Evolutionary conservation across 108 stramenopile species (phyloP), one percentile per base, ranked within the genome.

Genomic region (Skeletonema potamos): DNA sequence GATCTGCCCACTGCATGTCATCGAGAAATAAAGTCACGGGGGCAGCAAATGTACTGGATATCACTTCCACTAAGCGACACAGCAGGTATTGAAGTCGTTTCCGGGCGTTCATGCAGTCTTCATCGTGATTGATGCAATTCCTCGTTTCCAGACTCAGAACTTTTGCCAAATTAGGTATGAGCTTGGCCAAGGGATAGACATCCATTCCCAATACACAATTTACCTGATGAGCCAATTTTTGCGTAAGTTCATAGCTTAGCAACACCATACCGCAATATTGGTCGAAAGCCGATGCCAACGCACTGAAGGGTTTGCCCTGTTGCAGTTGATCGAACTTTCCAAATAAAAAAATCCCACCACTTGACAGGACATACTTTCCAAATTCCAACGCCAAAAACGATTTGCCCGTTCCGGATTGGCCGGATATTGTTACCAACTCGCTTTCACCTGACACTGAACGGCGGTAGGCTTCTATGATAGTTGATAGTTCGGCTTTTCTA

Each of bases 281-380:
- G n/a, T n/a, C n/a, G n/a, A n/a, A n/a, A n/a, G n/a, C n/a, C n/a
- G n/a, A n/a, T n/a, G n/a, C 26, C 20, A 36, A 43, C 20, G 51
- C 29, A 26, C 18, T 64, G 11, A 12, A 33, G 12, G 17, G 60
- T 60, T 17, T 56, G 24, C 54, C 48, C 44, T 18, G 17, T 18
- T 63, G 27, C 17, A 51, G 57, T 28, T 75, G 67, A 20, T 75
- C 74, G 24, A 75, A 75, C 58, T 75, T 75, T 18, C 58, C 74
- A 12, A 11, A 6, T 12, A 75, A 58, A 28, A 69, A 62, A 0
- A 70, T 58, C n/a, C 33, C 68, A 10, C 57, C 32, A 10, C 13
- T 15, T 15, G 13, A 41, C 13, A 41, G 3, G 7, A 28, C 26
- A 48, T 54, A 12, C n/a, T 29, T 27, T 13, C 26, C n/a, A 28